A percentile compares a stretch with the other conserved stretches of the same genome.
phyloP scores from a whole-genome alignment of 257 asterid species.

The Buddleja alternifolia region DNA sequence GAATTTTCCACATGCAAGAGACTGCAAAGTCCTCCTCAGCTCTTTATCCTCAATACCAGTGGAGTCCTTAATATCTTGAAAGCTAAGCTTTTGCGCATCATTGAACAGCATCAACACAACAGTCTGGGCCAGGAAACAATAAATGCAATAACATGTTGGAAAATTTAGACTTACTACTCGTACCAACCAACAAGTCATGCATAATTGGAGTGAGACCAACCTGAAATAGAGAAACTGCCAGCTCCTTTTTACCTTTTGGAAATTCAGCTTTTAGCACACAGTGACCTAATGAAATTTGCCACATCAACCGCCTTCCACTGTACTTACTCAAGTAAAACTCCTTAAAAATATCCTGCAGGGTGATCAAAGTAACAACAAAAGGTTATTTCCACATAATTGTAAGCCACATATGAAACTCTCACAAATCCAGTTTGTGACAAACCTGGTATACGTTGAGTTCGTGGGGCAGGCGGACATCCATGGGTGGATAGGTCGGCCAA shows the following conservation, averaged over 20 bases:
- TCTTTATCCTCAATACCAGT: constrained; percentile 93
- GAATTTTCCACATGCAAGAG: constrained; percentile 96
- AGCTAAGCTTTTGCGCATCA: constrained; percentile 83
- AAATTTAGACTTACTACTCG: not conserved
- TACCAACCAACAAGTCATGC: not conserved
- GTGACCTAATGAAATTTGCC: constrained; percentile 97
- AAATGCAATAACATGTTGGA: constrained; percentile 12
- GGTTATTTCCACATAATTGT: constrained; percentile 18
- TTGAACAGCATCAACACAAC: constrained; percentile 94
- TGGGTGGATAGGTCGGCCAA: constrained; percentile 99
- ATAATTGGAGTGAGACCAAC: constrained; percentile 43
- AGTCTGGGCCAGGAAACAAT: constrained; percentile 54
- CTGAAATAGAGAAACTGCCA: constrained; percentile 98
- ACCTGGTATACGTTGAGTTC: constrained; percentile 98
- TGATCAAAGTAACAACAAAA: constrained; percentile 1
- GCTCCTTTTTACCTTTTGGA: constrained; percentile 92
- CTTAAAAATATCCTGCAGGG: constrained; percentile 84
- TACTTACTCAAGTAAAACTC: constrained; percentile 95
- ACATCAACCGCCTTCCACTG: constrained; percentile 97
- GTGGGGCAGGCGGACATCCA: constrained; percentile 95
- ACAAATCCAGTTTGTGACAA: constrained; percentile 14
- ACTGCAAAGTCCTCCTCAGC: constrained; percentile 87
- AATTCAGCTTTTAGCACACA: constrained; percentile 92
- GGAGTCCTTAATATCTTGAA: constrained; percentile 91
- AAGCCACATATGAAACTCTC: constrained; percentile 13